phyloP scores from a whole-genome alignment of 129 eudicot species.

The Flaveria sonorensis region DNA sequence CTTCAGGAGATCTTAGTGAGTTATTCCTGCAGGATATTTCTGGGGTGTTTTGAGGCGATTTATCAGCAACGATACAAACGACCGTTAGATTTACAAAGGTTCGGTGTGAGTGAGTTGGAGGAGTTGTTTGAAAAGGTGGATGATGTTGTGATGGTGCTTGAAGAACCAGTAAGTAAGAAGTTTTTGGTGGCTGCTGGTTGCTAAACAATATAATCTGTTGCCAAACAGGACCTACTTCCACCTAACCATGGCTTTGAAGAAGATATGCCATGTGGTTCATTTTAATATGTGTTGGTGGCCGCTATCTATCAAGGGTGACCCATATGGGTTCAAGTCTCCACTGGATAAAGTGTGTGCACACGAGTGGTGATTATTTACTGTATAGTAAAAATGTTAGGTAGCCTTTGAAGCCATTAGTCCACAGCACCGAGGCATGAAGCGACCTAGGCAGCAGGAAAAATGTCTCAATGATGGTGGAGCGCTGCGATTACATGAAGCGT shows the following conservation, averaged over 20 bases:
- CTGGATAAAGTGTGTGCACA: neutral
- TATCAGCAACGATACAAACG: constrained; percentile 79
- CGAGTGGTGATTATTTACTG: neutral
- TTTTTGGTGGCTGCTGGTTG: constrained; percentile 68
- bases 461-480: neutral
- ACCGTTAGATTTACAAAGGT: constrained; percentile 56
- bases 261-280: constrained; percentile 3
- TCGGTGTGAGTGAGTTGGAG: constrained; percentile 76
- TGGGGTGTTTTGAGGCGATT: constrained; percentile 74
- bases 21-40: constrained; percentile 65
- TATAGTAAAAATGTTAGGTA: neutral
- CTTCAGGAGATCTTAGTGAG: constrained; percentile 91
- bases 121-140: constrained; percentile 80
- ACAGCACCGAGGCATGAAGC: neutral
- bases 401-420: neutral
- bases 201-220: constrained; percentile 1
- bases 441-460: too few species aligned
- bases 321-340: neutral
- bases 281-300: constrained; percentile 7
- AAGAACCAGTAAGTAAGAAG: constrained; percentile 74
- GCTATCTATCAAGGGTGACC: neutral
- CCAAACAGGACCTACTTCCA: neutral
- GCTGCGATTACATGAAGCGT: neutral
- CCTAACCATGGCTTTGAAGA: constrained; percentile 14
- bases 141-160: constrained; percentile 72